Evolutionary conservation across 2,329 filamentous ascomycete species (phyloP).

Genomic region (Stachybotrys chartarum): DNA sequence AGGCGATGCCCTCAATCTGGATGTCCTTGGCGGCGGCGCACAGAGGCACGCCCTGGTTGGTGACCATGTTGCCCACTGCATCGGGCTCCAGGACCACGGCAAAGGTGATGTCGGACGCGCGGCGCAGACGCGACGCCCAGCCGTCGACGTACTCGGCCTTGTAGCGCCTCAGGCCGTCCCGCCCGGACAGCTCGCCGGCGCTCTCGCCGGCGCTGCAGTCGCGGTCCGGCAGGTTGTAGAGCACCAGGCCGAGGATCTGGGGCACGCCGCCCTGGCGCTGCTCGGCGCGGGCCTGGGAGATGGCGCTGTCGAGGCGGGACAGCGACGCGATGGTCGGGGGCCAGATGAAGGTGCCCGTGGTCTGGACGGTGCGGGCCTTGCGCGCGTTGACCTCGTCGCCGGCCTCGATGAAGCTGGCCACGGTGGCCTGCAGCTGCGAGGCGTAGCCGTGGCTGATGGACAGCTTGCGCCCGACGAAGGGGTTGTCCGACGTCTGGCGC

Average conservation of each 20-base stretch:
- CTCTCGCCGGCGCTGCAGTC: constrained; percentile 34
- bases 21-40: constrained; percentile 25
- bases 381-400: constrained; percentile 26
- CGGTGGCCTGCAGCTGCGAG: constrained; percentile 26
- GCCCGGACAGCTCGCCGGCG: constrained; percentile 25
- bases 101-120: constrained; percentile 27
- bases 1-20: constrained; percentile 32
- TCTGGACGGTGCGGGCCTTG: constrained; percentile 25
- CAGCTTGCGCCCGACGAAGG: constrained; percentile 38
- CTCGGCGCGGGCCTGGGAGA: constrained; percentile 23
- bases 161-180: constrained; percentile 28
- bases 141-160: constrained; percentile 29
- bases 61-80: constrained; percentile 31
- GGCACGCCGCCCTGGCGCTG: constrained; percentile 21
- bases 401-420: constrained; percentile 22
- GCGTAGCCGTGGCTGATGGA: constrained; percentile 34
- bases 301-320: constrained; percentile 25
- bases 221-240: constrained; percentile 33
- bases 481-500: constrained; percentile 15
- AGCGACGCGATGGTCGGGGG: constrained; percentile 25
- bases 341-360: constrained; percentile 31
- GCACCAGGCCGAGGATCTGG: constrained; percentile 31
- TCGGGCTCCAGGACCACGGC: constrained; percentile 36
- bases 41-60: constrained; percentile 24
- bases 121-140: constrained; percentile 21